Conservation (phyloP, 306 rosid species). For the Fagus sylvatica region DNA sequence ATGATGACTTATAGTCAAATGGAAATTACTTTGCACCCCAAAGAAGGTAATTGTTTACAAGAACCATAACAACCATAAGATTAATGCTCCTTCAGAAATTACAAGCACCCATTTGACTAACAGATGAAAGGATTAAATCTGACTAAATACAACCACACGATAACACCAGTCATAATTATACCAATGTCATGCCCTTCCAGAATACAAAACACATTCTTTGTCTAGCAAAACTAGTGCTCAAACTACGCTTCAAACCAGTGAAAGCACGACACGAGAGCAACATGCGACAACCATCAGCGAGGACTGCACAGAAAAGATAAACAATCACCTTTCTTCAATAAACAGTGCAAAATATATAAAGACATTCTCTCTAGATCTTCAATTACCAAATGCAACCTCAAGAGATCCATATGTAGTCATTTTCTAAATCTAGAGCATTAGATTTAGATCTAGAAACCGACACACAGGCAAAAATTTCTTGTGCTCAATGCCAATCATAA, state of each 20-base stretch:
- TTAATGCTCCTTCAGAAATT: neutral
- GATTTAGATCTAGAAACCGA: neutral
- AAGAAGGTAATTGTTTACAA: neutral
- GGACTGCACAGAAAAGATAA: slow-evolving; percentile 46
- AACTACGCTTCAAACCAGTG: neutral
- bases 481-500: neutral
- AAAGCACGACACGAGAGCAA: slow-evolving; percentile 12
- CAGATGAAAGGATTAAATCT: neutral
- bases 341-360: neutral
- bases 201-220: neutral
- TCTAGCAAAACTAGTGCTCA: neutral
- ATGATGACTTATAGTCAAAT: neutral
- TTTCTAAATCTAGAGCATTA: neutral
- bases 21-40: neutral
- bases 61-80: neutral
- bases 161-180: slow-evolving; percentile 1
- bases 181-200: neutral
- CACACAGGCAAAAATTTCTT: neutral
- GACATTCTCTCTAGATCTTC: neutral
- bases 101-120: neutral
- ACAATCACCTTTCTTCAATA: neutral
- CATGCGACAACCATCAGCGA: slow-evolving; percentile 36
- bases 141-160: neutral
- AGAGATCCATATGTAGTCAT: neutral
- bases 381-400: neutral